These are phyloP conservation scores for Cercospora canescens DNA, from an alignment of 2,329 filamentous ascomycete species.

Conservation along the genomic window DNA sequence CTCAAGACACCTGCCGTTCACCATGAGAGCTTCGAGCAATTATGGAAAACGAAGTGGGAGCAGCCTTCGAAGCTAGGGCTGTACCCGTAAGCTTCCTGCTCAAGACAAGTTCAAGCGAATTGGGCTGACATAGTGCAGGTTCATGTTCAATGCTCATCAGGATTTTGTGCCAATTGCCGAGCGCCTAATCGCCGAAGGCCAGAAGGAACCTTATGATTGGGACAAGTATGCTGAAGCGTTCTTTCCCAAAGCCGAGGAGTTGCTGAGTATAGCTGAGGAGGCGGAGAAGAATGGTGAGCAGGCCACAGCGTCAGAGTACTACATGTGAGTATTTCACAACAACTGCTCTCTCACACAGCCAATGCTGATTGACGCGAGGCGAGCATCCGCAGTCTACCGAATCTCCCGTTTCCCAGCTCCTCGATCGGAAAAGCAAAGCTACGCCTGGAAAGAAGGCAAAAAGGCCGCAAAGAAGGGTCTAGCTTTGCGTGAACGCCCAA, in stretches of 20 bases:
- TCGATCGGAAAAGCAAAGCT: conserved; percentile 52
- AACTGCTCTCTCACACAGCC: neutral
- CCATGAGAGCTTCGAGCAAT: conserved; percentile 48
- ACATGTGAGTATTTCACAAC: conserved; percentile 47
- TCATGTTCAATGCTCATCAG: conserved; percentile 68
- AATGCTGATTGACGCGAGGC: conserved; percentile 35
- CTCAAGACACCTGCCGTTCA: conserved; percentile 44
- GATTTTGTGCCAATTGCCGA: conserved; percentile 71
- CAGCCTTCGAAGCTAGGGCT: conserved; percentile 60
- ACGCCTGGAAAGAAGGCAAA: conserved; percentile 68
- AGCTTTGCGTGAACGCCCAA: conserved; percentile 53
- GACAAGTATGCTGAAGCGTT: conserved; percentile 63
- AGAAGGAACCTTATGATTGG: conserved; percentile 65
- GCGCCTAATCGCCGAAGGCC: conserved; percentile 59
- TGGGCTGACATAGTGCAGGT: conserved; percentile 35
- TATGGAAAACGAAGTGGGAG: conserved; percentile 78
- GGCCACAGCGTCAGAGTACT: conserved; percentile 60
- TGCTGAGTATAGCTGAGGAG: conserved; percentile 55
- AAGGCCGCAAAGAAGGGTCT: conserved; percentile 60
- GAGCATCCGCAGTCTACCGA: conserved; percentile 70
- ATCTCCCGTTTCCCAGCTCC: conserved; percentile 69
- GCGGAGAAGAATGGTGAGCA: conserved; percentile 50
- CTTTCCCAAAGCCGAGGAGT: conserved; percentile 60
- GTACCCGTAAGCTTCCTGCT: conserved; percentile 26
- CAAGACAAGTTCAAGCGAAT: neutral